These are phyloP conservation scores for Aspergillus haitiensis DNA, from an alignment of 495 filamentous ascomycete species.

Conservation along the genomic window DNA sequence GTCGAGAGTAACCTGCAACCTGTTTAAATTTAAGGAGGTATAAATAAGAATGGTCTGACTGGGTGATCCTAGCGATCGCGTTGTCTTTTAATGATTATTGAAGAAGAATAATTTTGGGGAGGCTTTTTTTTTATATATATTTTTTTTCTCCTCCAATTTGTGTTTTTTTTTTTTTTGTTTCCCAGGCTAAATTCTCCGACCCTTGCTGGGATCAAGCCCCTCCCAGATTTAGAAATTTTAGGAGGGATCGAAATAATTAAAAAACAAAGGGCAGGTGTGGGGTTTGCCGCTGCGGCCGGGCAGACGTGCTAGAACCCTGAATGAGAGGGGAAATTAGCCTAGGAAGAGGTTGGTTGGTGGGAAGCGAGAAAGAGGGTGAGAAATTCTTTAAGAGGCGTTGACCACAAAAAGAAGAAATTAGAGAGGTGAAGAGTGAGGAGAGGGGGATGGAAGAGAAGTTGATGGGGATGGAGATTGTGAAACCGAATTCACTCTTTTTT, in stretches of 20 bases:
- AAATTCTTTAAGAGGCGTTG: background rate
- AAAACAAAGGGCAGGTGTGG: slow-evolving; percentile 56
- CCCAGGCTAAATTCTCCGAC: slow-evolving; percentile 18
- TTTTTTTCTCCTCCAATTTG: background rate
- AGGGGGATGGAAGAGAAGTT: background rate
- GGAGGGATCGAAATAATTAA: slow-evolving; percentile 22
- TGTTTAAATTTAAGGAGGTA: background rate
- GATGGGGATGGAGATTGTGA: background rate
- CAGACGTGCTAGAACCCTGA: slow-evolving; percentile 27
- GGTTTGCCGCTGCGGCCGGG: slow-evolving; percentile 53
- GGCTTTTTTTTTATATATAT: background rate
- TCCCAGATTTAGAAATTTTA: slow-evolving; percentile 16
- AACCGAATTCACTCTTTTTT: background rate
- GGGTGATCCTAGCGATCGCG: background rate
- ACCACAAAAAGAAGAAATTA: slow-evolving; percentile 1
- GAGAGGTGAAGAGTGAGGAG: slow-evolving; percentile 10
- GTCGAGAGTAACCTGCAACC: background rate
- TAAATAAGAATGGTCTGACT: slow-evolving; percentile 2
- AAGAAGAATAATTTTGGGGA: no score
- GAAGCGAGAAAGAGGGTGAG: slow-evolving; percentile 3
- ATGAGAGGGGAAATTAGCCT: slow-evolving; percentile 24
- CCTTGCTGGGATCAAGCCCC: slow-evolving; percentile 25
- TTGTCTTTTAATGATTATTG: slow-evolving; percentile 3
- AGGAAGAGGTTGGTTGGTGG: slow-evolving; percentile 19
- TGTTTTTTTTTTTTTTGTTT: slow-evolving; percentile 4